Evolutionary conservation across 345 rosid genomes (phyloP).

Genomic region (Toxicodendron radicans): DNA sequence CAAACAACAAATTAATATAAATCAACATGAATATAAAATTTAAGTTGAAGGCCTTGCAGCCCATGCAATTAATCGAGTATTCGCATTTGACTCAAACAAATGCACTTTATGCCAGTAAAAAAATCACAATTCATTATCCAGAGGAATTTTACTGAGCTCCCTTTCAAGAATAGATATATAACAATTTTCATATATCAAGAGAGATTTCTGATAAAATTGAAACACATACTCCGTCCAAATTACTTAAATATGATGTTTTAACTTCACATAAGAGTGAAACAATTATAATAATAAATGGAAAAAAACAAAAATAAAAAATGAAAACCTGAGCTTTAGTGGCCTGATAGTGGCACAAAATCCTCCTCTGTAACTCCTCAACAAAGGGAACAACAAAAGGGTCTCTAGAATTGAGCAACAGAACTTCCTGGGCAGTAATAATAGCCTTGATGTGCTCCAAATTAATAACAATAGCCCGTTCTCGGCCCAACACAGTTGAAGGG

Average conservation of each 20-base stretch:
- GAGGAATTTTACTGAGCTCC: too few relatives aligned
- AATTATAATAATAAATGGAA: not conserved
- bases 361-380: constrained; percentile 65
- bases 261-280: too few relatives aligned
- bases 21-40: not conserved
- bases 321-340: constrained; percentile 71
- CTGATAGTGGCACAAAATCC: constrained; percentile 58
- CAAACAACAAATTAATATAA: not conserved
- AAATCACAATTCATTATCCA: not conserved
- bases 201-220: too few relatives aligned
- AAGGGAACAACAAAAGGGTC: constrained; percentile 83
- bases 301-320: not conserved
- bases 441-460: constrained; percentile 94
- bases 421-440: constrained; percentile 87
- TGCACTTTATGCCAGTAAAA: not conserved
- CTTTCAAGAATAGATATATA: too few relatives aligned
- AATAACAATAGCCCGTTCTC: constrained; percentile 88
- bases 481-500: constrained; percentile 82
- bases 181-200: too few relatives aligned
- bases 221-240: too few relatives aligned
- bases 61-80: too few relatives aligned
- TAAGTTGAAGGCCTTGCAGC: not conserved
- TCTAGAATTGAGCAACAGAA: constrained; percentile 69
- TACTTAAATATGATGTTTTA: too few relatives aligned
- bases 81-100: not conserved